phyloP scores from a whole-genome alignment of 1,284 basidiomycete species.

The Irpex sp. region DNA sequence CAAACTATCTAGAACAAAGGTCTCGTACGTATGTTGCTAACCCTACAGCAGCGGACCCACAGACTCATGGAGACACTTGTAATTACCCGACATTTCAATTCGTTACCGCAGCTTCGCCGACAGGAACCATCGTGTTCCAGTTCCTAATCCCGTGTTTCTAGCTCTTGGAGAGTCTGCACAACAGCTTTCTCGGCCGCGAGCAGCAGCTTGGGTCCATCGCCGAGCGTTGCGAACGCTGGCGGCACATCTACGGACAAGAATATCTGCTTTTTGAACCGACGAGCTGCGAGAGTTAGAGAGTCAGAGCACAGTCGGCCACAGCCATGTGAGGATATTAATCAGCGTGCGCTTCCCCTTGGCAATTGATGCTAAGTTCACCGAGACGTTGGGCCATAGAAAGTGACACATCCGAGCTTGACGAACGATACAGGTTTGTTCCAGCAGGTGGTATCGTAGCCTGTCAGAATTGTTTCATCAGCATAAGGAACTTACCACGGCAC shows the following conservation, averaged over 20 bases:
- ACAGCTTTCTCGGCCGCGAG: conserved; percentile 57
- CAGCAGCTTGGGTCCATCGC: conserved; percentile 43
- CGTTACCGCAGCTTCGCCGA: not conserved
- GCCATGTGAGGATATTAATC: conserved; percentile 15
- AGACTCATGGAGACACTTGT: not conserved
- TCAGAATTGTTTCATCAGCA: conserved; percentile 1
- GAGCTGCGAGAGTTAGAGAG: conserved; percentile 37
- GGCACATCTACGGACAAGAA: conserved; percentile 70
- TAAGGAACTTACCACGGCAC: not conserved
- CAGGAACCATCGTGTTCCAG: not conserved
- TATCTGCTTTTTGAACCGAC: conserved; percentile 60
- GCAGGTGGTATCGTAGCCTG: conserved; percentile 28
- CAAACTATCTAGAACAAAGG: too few relatives aligned
- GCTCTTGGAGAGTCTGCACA: conserved; percentile 42
- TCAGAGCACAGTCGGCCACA: too few relatives aligned
- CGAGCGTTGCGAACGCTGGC: conserved; percentile 37
- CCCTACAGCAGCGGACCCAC: too few relatives aligned
- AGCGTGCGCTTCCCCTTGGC: conserved; percentile 6
- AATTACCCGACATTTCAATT: not conserved
- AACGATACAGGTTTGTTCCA: conserved; percentile 66
- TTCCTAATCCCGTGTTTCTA: conserved; percentile 25
- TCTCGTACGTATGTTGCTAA: too few relatives aligned
- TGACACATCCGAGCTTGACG: conserved; percentile 61
- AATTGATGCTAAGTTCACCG: conserved; percentile 42
- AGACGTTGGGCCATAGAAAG: conserved; percentile 75